Base-by-base conservation (phyloP, 2,329 filamentous ascomycete species). In the Xylariaceae sp. region DNA sequence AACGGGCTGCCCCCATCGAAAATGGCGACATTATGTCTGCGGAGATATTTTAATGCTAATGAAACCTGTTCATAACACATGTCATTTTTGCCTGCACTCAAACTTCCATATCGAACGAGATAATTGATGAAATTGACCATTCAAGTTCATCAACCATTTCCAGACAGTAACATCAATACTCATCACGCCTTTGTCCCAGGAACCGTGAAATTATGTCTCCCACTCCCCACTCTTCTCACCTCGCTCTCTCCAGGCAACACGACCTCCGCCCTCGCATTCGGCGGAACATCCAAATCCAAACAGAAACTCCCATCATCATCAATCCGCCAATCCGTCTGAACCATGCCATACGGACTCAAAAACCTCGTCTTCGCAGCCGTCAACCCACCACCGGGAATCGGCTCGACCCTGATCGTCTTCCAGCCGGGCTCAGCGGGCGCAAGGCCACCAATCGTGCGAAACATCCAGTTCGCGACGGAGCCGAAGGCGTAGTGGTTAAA, bases 401-500 rank as follows among this genome's bases (percentile, higher is more conserved):
- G 74, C 1, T 67, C 67, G 0, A 79, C 72, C 3, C 63, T 61
- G 4, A 75, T 62, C 0, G 64, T 70, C 66, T 75, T 76, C 73
- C 76, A 79, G 0, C 75, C 76, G 0, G 77, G 73, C 45, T 74
- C 71, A 1, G 69, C 68, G 0, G 75, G 74, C 0, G 71, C 70
- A 0, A 80, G 65, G 0, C 77, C 78, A 1, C 75, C 78, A 9
- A 80, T 70, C 3, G 70, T 72, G 45, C 72, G 69, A 58, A 80
- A 76, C 30, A 80, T 73, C 76, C 77, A 81, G 59, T 78, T 73
- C 1, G 74, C 77, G 0, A 81, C 77, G 0, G 76, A 75, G 0
- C 78, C 78, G n/a, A 80, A 75, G 0, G 79, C 74, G 56, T 81
- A 81, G 62, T 81, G 78, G 37, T 81, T 80, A 61, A 79, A 79